A percentile compares a stretch with the other conserved stretches of the same genome.
phyloP scores from a whole-genome alignment of 495 filamentous ascomycete genomes.

The Cercophora scortea region DNA sequence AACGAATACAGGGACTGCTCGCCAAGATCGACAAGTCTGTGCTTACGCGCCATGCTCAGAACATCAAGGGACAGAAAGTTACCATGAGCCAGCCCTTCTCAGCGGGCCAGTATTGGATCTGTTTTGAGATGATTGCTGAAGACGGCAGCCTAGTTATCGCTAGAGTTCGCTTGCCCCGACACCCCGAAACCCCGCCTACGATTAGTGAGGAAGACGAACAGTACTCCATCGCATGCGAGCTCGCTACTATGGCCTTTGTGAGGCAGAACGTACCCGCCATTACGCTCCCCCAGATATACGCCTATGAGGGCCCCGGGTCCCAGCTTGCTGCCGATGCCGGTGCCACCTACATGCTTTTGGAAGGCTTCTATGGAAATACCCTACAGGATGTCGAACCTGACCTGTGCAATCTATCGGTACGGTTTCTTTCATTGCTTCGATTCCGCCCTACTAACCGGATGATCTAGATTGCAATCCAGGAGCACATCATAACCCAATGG shows the following conservation, averaged over 20 bases:
- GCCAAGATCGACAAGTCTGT: slow-evolving; percentile 14
- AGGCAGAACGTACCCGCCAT: slow-evolving; percentile 6
- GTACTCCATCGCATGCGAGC: slow-evolving; percentile 19
- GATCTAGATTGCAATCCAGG: slow-evolving; percentile 10
- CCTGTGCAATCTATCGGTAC: slow-evolving; percentile 18
- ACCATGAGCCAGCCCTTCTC: slow-evolving; percentile 24
- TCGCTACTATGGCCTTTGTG: slow-evolving; percentile 19
- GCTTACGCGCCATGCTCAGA: slow-evolving; percentile 12
- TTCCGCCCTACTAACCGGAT: not conserved
- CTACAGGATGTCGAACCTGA: slow-evolving; percentile 13
- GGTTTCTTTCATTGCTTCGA: not conserved
- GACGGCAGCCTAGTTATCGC: slow-evolving; percentile 18
- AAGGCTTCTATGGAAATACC: slow-evolving; percentile 24
- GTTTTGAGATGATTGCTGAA: slow-evolving; percentile 17
- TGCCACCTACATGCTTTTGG: slow-evolving; percentile 23
- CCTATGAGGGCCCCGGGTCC: slow-evolving; percentile 16
- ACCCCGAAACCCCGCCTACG: slow-evolving; percentile 9
- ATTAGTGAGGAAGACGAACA: slow-evolving; percentile 8
- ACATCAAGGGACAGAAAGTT: slow-evolving; percentile 9
- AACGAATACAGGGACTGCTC: slow-evolving; percentile 15
- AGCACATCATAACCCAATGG: slow-evolving; percentile 23
- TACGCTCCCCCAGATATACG: slow-evolving; percentile 11
- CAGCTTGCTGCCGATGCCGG: slow-evolving; percentile 11
- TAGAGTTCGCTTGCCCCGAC: slow-evolving; percentile 16
- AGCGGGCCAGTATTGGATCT: slow-evolving; percentile 22